Evolutionary conservation across 2,329 filamentous ascomycete genomes (phyloP), one percentile per base, ranked within the genome.

Genomic region (Falciphora oryzae): DNA sequence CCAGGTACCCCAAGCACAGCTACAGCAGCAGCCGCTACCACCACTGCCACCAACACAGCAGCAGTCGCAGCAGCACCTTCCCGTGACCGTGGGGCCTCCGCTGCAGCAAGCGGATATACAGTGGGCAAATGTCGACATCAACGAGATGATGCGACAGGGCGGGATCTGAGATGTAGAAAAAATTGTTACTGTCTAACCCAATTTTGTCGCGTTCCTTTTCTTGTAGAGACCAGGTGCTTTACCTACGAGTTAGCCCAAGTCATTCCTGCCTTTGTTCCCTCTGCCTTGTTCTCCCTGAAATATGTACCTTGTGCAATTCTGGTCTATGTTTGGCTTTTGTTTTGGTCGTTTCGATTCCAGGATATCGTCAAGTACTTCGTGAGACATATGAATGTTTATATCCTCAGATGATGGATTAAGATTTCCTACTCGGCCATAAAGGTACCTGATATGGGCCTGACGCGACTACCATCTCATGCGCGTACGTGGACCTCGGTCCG

Each of bases 41-140:
- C 35, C 25, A 11, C 38, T 50, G 27, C 60, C 44, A 56, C 60
- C 38, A 28, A 44, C 4, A n/a, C 64, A 66, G 31, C 66, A 71
- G 56, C 67, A 73, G 61, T 73, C 71, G 53, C 73, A 74, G 50
- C 71, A 70, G 25, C 66, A 70, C 13, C 68, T 72, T 16, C 71
- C 72, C 2, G 72, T 71, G 14, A 72, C 69, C 18, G 63, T 71
- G 29, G 68, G 71, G 57, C 67, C 70, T 22, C 71, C 72, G 5
- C 71, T 71, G 57, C 71, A 72, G 57, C 69, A 71, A 28, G 50
- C 56, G 7, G 75, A 76, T 64, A 73, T 77, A 68, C 75, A 75
- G 65, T 83, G 81, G 81, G 76, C 79, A 4, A 78, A 75, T 18
- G 77, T 81, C 25, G 77, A 82, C 66, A 74, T 79, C 29, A 73